Percentiles rank a stretch among this genome's conserved stretches.
Evolutionary conservation across 2,329 filamentous ascomycete species (phyloP).

Genomic region (Trichoderma arundinaceum): DNA sequence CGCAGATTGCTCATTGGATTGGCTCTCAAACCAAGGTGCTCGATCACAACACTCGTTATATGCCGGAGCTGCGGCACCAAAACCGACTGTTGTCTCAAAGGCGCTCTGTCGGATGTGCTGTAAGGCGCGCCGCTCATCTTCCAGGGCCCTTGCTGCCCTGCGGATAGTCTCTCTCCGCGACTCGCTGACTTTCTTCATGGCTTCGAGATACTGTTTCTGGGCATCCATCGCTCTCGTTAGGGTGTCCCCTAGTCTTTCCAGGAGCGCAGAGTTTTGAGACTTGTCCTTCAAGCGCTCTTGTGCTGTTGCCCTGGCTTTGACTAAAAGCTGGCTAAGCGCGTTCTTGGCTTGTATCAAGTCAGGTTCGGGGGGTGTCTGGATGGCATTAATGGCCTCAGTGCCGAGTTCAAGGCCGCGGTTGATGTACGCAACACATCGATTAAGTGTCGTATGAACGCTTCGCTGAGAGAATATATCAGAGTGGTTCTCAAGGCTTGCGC

Average conservation of each 20-base stretch:
- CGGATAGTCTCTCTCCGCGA: slow-evolving; percentile 15
- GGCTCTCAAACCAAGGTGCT: slow-evolving; percentile 13
- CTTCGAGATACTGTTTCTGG: slow-evolving; percentile 12
- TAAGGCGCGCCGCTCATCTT: slow-evolving; percentile 24
- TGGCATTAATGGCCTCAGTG: neutral
- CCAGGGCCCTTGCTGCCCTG: slow-evolving; percentile 19
- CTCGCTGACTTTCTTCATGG: slow-evolving; percentile 25
- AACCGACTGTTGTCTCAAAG: slow-evolving; percentile 30
- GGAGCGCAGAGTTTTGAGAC: neutral
- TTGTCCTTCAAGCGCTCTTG: neutral
- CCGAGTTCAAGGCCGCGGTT: slow-evolving; percentile 22
- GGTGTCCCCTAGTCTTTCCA: slow-evolving; percentile 15
- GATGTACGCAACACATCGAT: slow-evolving; percentile 24
- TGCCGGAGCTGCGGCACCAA: slow-evolving; percentile 31
- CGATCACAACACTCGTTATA: slow-evolving; percentile 31
- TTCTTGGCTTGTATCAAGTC: slow-evolving; percentile 2
- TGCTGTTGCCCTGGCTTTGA: neutral
- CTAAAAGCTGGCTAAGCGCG: neutral
- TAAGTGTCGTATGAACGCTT: slow-evolving; percentile 12
- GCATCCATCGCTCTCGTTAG: neutral
- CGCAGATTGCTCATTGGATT: slow-evolving; percentile 15
- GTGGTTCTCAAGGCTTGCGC: slow-evolving; percentile 22
- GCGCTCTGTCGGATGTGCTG: slow-evolving; percentile 32
- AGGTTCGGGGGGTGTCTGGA: neutral
- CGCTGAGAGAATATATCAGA: slow-evolving; percentile 22